Conservation (phyloP, 225 moss, liverwort and hornwort genomes). For the Marchantia polymorpha region DNA sequence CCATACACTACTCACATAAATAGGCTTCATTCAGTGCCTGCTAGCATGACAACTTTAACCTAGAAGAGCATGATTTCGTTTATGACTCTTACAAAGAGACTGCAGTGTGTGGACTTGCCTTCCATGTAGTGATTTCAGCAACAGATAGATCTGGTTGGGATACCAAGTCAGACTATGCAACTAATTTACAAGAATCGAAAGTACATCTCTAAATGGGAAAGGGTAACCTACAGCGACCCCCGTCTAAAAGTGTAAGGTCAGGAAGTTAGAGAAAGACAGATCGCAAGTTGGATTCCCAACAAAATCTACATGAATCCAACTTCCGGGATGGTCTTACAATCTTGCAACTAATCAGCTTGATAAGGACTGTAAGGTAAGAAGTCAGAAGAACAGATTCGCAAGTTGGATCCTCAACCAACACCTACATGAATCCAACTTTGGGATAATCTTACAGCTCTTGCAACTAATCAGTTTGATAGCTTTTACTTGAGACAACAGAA, state of each 20-base stretch:
- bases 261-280: neutral
- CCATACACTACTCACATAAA: too few species aligned
- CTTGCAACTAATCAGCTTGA: too few species aligned
- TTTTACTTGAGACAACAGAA: conserved; percentile 4
- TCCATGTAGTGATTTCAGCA: too few species aligned
- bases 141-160: too few species aligned
- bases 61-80: too few species aligned
- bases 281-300: too few species aligned
- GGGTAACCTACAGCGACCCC: neutral
- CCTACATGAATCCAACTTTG: neutral
- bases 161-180: neutral
- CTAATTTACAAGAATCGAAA: conserved; percentile 3
- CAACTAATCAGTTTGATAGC: conserved; percentile 5
- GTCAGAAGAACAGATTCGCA: neutral
- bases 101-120: too few species aligned
- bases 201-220: neutral
- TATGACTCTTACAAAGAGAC: too few species aligned
- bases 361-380: neutral
- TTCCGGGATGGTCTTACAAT: too few species aligned
- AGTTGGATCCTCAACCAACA: neutral
- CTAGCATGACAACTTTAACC: too few species aligned
- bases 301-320: too few species aligned
- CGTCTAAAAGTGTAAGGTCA: neutral
- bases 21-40: too few species aligned
- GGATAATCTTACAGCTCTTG: neutral